Percentiles rank a stretch among this genome's conserved stretches.
Evolutionary conservation across 164 flowering plant genomes (phyloP).

Genomic region (Nymphaea thermarum): DNA sequence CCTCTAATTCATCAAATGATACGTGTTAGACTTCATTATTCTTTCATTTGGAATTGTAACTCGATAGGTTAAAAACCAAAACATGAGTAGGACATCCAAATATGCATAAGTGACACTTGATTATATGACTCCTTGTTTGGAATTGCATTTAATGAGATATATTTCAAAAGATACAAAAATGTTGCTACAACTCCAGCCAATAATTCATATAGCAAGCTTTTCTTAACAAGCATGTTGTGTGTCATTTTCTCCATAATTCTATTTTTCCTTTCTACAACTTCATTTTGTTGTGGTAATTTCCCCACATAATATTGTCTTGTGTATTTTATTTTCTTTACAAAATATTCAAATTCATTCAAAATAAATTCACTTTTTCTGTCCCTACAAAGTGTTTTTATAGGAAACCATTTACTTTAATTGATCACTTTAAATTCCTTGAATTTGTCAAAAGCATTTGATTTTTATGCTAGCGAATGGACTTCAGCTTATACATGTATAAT

Average conservation of each 20-base stretch:
- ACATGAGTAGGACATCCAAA: constrained; percentile 5
- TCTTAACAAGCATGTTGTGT: background rate
- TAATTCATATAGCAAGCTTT: background rate
- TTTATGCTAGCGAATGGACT: background rate
- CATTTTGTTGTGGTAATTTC: background rate
- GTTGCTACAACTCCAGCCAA: constrained; percentile 2
- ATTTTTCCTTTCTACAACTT: too few relatives aligned
- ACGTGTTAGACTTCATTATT: background rate
- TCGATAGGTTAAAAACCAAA: background rate
- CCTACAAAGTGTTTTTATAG: background rate
- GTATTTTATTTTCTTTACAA: too few relatives aligned
- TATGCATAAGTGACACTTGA: background rate
- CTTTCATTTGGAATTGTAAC: background rate
- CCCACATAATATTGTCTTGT: background rate
- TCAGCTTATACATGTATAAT: background rate
- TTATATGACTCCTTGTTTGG: background rate
- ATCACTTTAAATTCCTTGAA: background rate
- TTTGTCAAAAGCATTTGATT: background rate
- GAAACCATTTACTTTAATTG: too few relatives aligned
- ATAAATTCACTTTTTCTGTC: background rate
- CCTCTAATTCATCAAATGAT: background rate
- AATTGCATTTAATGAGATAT: constrained; percentile 4
- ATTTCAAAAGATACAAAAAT: background rate
- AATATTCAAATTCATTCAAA: too few relatives aligned
- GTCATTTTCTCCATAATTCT: background rate